Evolutionary conservation across 345 rosid species (phyloP), one percentile per base, ranked within the genome.

Genomic region (Mercurialis annua): DNA sequence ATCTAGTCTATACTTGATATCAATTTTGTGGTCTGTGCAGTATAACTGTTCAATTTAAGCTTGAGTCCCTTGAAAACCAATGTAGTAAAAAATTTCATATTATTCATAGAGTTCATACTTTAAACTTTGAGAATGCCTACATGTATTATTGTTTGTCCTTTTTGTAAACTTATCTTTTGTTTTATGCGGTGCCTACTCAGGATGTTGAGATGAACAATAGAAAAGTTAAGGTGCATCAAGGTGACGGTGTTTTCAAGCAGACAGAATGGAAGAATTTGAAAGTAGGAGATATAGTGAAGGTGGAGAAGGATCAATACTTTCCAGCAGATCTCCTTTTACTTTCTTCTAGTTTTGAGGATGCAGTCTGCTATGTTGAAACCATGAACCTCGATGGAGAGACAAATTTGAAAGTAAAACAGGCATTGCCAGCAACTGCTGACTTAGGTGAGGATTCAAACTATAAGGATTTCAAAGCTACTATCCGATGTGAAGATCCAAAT

Each of bases 341-440:
- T 26, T 83, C 93, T 0, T 90, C 98, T 17, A 86, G 88, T 75
- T 90, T 88, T 68, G 96, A 86, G 1, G 97, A 90, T 67, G 92
- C 86, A 52, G 69, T 83, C 57, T 90, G 97, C 80, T 92, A 92
- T 70, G 97, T 92, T 21, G 98, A 90, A 84, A 92, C 98, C 47
- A 92, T 85, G 96, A 92, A 92, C 68, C 92, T 92, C 20, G 98
- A 92, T 64, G 98, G 98, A 14, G 98, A 92, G 73, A 90, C 98
- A 18, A 92, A 92, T 76, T 81, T 92, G 56, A 92, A 92, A 74
- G 74, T 88, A 10, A 90, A 88, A 72, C 93, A 92, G 80, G 96
- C 88, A 64, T 71, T 85, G 50, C 96, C 90, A 68, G 85, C 66
- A 23, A 90, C 98, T 68, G 82, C 90, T 3, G 69, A 68, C 42